Conservation (phyloP, 768 basidiomycete species). For the Suillus occidentalis region DNA sequence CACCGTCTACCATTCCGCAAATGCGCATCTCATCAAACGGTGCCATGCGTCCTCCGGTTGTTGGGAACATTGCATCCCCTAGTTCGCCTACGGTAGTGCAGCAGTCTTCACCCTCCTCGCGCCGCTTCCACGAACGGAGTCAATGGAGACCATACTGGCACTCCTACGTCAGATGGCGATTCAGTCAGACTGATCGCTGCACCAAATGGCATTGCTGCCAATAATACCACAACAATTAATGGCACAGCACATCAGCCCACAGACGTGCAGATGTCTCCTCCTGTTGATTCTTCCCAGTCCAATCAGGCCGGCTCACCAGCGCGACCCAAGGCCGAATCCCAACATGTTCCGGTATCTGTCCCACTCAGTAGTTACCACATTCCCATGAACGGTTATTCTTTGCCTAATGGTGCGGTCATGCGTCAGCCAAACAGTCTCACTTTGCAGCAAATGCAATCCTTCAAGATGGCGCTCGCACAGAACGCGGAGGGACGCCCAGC, state of each 20-base stretch:
- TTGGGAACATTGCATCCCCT: conserved; percentile 32
- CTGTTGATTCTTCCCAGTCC: conserved; percentile 23
- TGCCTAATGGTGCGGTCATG: conserved; percentile 36
- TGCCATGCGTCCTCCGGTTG: conserved; percentile 50
- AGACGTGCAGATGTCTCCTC: conserved; percentile 15
- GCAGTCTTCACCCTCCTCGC: conserved; percentile 39
- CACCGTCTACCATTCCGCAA: conserved; percentile 51
- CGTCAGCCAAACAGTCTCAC: conserved; percentile 45
- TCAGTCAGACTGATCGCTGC: conserved; percentile 18
- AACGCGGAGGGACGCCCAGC: conserved; percentile 38
- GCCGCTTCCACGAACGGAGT: conserved; percentile 34
- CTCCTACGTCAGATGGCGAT: conserved; percentile 45
- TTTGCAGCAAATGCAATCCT: conserved; percentile 57
- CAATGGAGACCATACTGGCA: conserved; percentile 35
- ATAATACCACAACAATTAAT: conserved; percentile 33
- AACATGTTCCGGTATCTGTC: conserved; percentile 39
- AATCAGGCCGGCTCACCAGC: conserved; percentile 36
- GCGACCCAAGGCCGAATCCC: conserved; percentile 51
- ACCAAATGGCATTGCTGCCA: conserved; percentile 21
- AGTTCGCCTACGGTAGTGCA: conserved; percentile 20
- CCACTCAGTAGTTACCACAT: conserved; percentile 51
- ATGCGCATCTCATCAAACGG: conserved; percentile 64
- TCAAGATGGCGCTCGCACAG: conserved; percentile 56
- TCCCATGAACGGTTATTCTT: conserved; percentile 37
- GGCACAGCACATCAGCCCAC: conserved; percentile 24